A percentile compares a stretch with the other conserved stretches of the same genome.
These are phyloP conservation scores for Lepidium sativum DNA, from an alignment of 345 rosid genomes.

Conservation along the genomic window DNA sequence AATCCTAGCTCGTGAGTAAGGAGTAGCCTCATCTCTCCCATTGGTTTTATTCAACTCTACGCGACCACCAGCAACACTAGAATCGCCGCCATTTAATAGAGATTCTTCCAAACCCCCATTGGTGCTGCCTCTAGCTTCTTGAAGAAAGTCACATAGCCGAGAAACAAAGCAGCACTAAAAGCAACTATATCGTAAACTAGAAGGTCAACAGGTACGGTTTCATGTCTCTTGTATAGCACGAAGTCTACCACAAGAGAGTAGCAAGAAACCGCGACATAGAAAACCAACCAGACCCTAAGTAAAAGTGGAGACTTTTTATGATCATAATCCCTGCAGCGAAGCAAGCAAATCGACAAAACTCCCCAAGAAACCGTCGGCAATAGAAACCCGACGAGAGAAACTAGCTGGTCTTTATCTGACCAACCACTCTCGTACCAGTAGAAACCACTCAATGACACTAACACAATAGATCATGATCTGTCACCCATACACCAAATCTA, in stretches of 20 bases:
- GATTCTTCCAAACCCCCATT: constrained; percentile 36
- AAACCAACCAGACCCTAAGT: constrained; percentile 65
- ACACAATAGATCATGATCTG: no score
- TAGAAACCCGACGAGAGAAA: constrained; percentile 43
- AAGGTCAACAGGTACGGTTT: constrained; percentile 21
- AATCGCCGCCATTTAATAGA: constrained; percentile 31
- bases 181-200: constrained; percentile 35
- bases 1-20: constrained; percentile 38
- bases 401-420: constrained; percentile 39
- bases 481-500: no score
- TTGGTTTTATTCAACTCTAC: constrained; percentile 18
- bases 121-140: constrained; percentile 22
- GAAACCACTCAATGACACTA: constrained; percentile 49
- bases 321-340: constrained; percentile 25
- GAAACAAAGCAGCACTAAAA: constrained; percentile 33
- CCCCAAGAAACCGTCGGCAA: constrained; percentile 57
- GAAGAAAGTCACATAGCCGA: constrained; percentile 41
- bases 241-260: constrained; percentile 53
- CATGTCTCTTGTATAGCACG: constrained; percentile 30
- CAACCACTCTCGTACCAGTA: constrained; percentile 54
- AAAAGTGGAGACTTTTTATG: constrained; percentile 38
- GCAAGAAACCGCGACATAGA: constrained; percentile 47
- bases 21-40: constrained; percentile 37
- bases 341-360: constrained; percentile 35
- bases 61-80: constrained; percentile 1